phyloP scores from a whole-genome alignment of 345 rosid genomes.

The Pistacia vera region DNA sequence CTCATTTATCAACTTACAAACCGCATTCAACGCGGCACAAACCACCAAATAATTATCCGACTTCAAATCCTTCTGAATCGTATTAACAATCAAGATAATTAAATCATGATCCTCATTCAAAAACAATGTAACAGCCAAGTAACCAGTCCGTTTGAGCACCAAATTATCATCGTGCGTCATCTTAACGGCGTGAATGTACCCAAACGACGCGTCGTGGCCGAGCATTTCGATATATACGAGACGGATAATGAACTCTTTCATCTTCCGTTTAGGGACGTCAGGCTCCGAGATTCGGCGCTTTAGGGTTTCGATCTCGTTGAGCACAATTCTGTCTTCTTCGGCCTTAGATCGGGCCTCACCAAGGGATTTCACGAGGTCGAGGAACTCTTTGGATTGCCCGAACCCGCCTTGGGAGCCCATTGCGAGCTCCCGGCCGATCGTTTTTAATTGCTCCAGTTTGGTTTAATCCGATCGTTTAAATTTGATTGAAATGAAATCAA shows the following conservation, averaged over 20 bases:
- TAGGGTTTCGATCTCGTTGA: constrained; percentile 88
- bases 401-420: constrained; percentile 99
- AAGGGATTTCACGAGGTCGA: constrained; percentile 94
- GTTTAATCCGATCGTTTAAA: background rate
- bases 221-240: constrained; percentile 95
- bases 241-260: constrained; percentile 92
- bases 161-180: constrained; percentile 94
- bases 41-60: constrained; percentile 88
- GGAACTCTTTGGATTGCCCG: constrained; percentile 92
- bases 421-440: constrained; percentile 97
- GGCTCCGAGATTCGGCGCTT: constrained; percentile 88
- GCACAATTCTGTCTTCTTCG: constrained; percentile 93
- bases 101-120: constrained; percentile 95
- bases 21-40: constrained; percentile 87
- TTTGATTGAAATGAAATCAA: too few relatives aligned
- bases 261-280: constrained; percentile 85
- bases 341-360: constrained; percentile 99
- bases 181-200: constrained; percentile 97
- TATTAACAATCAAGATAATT: constrained; percentile 89
- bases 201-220: constrained; percentile 97
- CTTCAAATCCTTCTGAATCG: constrained; percentile 96
- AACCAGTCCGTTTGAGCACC: constrained; percentile 87
- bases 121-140: constrained; percentile 90
- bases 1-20: constrained; percentile 89
- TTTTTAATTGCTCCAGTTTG: constrained; percentile 91